These are phyloP conservation scores for Theileria equi DNA, from an alignment of 169 alveolate species.

Conservation along the genomic window DNA sequence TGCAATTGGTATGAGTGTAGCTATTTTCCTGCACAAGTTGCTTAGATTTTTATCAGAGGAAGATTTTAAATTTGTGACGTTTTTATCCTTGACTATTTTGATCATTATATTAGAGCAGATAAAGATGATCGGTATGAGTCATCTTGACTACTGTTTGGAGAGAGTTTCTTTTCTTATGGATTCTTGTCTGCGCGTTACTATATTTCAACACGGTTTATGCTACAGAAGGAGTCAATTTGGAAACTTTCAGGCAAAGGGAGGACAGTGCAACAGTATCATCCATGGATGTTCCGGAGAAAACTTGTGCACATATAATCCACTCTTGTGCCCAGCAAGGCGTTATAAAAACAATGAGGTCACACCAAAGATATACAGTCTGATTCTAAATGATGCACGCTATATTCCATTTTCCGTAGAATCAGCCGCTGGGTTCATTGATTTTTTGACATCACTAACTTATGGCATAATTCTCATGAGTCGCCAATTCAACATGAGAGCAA, in stretches of 20 bases:
- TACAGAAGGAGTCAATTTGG: constrained; percentile 15
- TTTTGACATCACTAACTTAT: not conserved
- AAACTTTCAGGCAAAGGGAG: not conserved
- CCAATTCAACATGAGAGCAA: constrained; percentile 7
- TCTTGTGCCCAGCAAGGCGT: constrained; percentile 43
- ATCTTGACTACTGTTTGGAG: constrained; percentile 18
- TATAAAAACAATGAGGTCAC: constrained; percentile 43
- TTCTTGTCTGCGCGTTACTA: constrained; percentile 28
- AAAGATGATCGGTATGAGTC: constrained; percentile 9
- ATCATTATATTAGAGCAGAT: constrained; percentile 7
- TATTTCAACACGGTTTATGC: constrained; percentile 57
- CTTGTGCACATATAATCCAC: constrained; percentile 30
- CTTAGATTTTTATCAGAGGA: not conserved
- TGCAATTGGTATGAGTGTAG: constrained; percentile 12
- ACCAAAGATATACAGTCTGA: constrained; percentile 35
- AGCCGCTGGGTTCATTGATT: constrained; percentile 1
- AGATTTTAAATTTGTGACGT: not conserved
- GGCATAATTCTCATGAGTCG: constrained; percentile 21
- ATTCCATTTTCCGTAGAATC: constrained; percentile 32
- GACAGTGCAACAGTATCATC: not conserved
- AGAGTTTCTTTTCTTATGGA: constrained; percentile 30
- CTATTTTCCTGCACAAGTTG: constrained; percentile 1
- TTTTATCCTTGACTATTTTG: not conserved
- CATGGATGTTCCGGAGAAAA: not conserved
- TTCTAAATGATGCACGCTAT: constrained; percentile 19